phyloP scores from a whole-genome alignment of 306 rosid genomes.

The Potentilla sterilis region DNA sequence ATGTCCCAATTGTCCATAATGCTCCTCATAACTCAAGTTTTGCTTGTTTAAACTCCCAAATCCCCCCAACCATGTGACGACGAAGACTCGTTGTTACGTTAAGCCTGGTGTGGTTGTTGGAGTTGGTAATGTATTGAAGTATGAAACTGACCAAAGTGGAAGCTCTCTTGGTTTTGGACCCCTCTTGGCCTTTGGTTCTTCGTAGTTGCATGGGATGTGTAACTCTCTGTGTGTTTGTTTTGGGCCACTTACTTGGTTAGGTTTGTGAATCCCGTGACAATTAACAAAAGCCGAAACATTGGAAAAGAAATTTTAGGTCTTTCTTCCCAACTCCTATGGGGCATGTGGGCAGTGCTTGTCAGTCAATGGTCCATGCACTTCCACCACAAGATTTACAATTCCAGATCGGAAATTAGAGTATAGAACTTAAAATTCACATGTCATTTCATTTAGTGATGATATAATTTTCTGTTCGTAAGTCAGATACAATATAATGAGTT shows the following conservation, averaged over 20 bases:
- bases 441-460: too few relatives aligned
- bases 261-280: constrained; percentile 38
- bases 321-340: not conserved
- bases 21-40: not conserved
- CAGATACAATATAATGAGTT: too few relatives aligned
- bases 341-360: constrained; percentile 8
- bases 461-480: too few relatives aligned
- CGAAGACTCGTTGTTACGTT: constrained; percentile 4
- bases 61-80: constrained; percentile 22
- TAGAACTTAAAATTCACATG: not conserved
- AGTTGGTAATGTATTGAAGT: not conserved
- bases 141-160: constrained; percentile 16
- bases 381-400: not conserved
- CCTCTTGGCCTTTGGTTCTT: constrained; percentile 19
- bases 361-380: not conserved
- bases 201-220: not conserved
- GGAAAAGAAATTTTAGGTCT: constrained; percentile 10
- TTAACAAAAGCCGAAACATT: constrained; percentile 9
- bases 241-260: constrained; percentile 26
- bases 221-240: constrained; percentile 14
- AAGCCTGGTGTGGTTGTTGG: constrained; percentile 5
- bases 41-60: constrained; percentile 4
- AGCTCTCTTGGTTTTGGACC: constrained; percentile 20
- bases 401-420: not conserved
- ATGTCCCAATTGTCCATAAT: constrained; percentile 27